phyloP scores from a whole-genome alignment of 163 green algal species.

The Scenedesmus sp. region DNA sequence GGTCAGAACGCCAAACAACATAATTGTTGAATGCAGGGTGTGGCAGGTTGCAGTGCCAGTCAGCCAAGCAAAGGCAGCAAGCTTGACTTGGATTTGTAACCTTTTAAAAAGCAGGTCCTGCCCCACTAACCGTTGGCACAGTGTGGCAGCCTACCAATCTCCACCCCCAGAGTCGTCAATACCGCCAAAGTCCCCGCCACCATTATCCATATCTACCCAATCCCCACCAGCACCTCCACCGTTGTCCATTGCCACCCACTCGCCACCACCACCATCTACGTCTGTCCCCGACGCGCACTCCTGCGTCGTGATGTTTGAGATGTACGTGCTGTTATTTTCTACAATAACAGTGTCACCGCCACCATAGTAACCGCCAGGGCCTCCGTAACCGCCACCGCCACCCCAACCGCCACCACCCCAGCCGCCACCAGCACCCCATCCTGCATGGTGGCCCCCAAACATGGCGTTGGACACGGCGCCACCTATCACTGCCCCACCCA shows the following conservation, averaged over 20 bases:
- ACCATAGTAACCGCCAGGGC: neutral
- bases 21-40: too few species aligned
- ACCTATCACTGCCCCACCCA: slow-evolving; percentile 37
- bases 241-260: slow-evolving; percentile 14
- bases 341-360: slow-evolving; percentile 31
- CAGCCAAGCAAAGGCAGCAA: too few species aligned
- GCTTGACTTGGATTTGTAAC: too few species aligned
- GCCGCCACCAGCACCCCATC: neutral
- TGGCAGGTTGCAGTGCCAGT: too few species aligned
- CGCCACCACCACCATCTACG: neutral
- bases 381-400: neutral
- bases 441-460: neutral
- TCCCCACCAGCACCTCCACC: neutral
- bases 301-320: neutral
- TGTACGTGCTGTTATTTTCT: slow-evolving; percentile 32
- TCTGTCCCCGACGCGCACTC: neutral
- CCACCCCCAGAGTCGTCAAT: slow-evolving; percentile 39
- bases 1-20: too few species aligned
- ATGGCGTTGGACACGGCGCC: slow-evolving; percentile 34
- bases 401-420: neutral
- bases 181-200: slow-evolving; percentile 18
- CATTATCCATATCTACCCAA: slow-evolving; percentile 15
- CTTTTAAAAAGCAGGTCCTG: too few species aligned
- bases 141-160: too few species aligned
- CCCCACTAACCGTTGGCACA: too few species aligned